phyloP scores from a whole-genome alignment of 1,284 basidiomycete species.

The Malassezia caprae region DNA sequence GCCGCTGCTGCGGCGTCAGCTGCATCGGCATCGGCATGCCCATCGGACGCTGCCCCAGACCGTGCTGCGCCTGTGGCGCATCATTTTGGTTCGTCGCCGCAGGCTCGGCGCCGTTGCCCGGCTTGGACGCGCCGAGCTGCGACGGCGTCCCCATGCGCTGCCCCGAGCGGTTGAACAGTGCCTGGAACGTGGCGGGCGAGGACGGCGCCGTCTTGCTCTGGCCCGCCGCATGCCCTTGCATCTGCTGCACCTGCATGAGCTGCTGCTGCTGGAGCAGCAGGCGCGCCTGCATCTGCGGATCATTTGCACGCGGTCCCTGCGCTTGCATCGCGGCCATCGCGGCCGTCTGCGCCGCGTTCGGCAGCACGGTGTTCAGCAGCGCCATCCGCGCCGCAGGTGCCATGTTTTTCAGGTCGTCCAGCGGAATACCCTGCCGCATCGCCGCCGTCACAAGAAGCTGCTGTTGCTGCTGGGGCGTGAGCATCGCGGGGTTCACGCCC shows the following conservation, averaged over 20 bases:
- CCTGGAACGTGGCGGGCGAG: background rate
- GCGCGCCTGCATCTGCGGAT: conserved; percentile 34
- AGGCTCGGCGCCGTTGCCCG: background rate
- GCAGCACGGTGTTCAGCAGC: conserved; percentile 32
- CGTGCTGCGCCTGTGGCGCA: background rate
- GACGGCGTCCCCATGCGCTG: background rate
- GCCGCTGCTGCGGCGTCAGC: conserved; percentile 36
- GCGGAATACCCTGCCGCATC: conserved; percentile 31
- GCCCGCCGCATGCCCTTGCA: background rate
- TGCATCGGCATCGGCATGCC: conserved; percentile 8
- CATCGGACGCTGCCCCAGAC: background rate
- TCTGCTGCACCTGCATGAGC: conserved; percentile 22
- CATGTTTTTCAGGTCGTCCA: conserved; percentile 43
- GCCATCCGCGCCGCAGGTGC: conserved; percentile 31
- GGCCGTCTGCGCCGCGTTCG: conserved; percentile 20
- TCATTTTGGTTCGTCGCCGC: background rate
- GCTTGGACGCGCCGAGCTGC: background rate
- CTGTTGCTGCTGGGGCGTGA: conserved; percentile 32
- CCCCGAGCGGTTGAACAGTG: background rate
- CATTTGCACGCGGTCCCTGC: conserved; percentile 12
- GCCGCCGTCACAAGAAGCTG: conserved; percentile 38
- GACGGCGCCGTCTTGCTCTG: background rate
- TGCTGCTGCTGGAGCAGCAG: conserved; percentile 36
- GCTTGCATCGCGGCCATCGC: conserved; percentile 13
- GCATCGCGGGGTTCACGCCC: background rate